Conservation (phyloP, 2,329 filamentous ascomycete genomes). For the Byssochlamys sp. region DNA sequence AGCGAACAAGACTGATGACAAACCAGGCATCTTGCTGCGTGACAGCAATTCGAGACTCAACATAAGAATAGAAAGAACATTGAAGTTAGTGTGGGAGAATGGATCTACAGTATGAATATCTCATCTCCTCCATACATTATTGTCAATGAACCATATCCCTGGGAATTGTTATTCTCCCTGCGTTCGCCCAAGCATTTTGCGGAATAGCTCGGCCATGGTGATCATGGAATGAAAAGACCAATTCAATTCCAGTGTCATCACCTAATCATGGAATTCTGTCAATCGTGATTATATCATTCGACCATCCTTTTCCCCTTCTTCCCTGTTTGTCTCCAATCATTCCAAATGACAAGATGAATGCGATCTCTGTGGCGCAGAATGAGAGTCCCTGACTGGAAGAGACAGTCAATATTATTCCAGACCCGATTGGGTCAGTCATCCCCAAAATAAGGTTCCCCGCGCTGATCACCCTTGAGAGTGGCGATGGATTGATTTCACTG, state of each 20-base stretch:
- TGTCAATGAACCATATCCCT: background rate
- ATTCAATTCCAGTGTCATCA: background rate
- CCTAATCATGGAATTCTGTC: background rate
- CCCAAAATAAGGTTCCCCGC: background rate
- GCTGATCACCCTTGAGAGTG: background rate
- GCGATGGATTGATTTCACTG: background rate
- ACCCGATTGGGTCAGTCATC: background rate
- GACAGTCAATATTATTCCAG: background rate
- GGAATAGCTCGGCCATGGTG: background rate
- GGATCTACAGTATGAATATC: background rate
- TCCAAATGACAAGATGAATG: constrained; percentile 8
- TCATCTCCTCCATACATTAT: background rate
- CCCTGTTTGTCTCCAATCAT: constrained; percentile 6
- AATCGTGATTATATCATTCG: background rate
- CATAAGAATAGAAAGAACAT: background rate
- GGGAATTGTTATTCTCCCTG: background rate
- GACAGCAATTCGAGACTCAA: background rate
- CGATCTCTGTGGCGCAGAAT: constrained; percentile 1
- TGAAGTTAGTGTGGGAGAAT: background rate
- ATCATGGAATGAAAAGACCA: background rate
- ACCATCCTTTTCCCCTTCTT: constrained; percentile 3
- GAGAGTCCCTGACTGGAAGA: background rate
- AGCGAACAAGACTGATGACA: background rate
- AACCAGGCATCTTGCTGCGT: background rate
- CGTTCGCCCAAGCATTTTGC: background rate